These are phyloP conservation scores for Elaeagnus macrophylla DNA, from an alignment of 306 rosid species.

Conservation along the genomic window DNA sequence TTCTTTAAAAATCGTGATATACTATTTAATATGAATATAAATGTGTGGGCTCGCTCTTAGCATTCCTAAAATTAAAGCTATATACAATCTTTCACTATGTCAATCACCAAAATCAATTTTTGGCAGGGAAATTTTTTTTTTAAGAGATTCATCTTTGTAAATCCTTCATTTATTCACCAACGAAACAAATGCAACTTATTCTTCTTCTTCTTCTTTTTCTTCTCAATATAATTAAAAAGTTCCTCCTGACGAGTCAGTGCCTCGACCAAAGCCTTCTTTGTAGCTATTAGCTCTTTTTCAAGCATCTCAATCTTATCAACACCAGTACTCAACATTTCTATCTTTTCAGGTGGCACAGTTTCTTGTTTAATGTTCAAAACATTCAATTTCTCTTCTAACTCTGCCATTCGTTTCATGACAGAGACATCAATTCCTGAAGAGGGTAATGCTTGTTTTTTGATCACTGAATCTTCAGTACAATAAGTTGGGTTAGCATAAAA, in stretches of 20 bases:
- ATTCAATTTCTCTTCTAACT: conserved; percentile 53
- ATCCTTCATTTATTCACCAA: no score
- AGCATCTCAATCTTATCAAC: conserved; percentile 39
- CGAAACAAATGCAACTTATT: background rate
- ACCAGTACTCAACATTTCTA: conserved; percentile 50
- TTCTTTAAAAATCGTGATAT: no score
- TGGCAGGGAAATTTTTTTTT: no score
- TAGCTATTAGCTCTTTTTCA: conserved; percentile 54
- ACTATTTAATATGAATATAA: no score
- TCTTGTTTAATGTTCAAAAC: conserved; percentile 36
- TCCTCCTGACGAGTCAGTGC: conserved; percentile 53
- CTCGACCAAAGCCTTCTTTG: conserved; percentile 73
- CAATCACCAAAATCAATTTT: no score
- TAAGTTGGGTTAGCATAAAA: conserved; percentile 45
- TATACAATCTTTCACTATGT: no score
- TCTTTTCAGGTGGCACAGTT: conserved; percentile 60
- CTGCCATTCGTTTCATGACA: conserved; percentile 79
- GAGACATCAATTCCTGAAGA: conserved; percentile 35
- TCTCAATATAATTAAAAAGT: conserved; percentile 54
- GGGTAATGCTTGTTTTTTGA: conserved; percentile 21
- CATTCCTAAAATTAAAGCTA: no score
- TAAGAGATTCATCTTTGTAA: no score
- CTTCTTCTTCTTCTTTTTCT: conserved; percentile 49
- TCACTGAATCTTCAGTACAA: conserved; percentile 19
- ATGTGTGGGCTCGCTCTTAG: no score